These are phyloP conservation scores for Ustulina deusta DNA, from an alignment of 2,329 filamentous ascomycete genomes.

Conservation along the genomic window DNA sequence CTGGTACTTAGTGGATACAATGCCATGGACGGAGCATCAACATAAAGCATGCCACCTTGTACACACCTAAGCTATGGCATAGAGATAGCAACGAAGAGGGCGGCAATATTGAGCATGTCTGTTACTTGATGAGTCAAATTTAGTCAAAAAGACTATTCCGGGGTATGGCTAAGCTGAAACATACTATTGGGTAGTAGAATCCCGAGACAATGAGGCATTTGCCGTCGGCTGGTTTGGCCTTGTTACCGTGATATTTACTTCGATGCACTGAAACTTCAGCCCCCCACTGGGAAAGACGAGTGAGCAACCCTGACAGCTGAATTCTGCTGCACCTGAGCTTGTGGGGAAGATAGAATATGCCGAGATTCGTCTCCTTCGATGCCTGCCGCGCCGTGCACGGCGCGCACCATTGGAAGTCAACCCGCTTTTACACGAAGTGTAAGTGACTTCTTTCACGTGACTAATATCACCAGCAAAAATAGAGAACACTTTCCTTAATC, in stretches of 20 bases:
- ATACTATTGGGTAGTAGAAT: not conserved
- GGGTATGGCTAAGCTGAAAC: not conserved
- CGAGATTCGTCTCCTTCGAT: not conserved
- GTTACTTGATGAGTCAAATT: not conserved
- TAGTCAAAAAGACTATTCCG: not conserved
- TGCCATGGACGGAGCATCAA: not conserved
- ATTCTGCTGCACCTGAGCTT: not conserved
- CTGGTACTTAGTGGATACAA: not conserved
- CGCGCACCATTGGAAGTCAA: not conserved
- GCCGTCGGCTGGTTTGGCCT: not conserved
- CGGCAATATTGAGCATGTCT: not conserved
- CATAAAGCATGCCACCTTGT: not conserved
- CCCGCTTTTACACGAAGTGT: not conserved
- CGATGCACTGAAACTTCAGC: conserved; percentile 17
- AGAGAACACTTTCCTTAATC: not conserved
- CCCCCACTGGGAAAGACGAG: not conserved
- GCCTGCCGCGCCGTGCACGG: not conserved
- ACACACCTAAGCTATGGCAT: not conserved
- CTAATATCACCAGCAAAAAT: not conserved
- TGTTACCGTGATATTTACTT: not conserved
- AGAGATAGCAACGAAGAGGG: not conserved
- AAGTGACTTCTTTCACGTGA: not conserved
- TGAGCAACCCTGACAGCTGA: not conserved
- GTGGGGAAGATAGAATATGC: not conserved
- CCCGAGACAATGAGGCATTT: not conserved